These are phyloP conservation scores for Aquilaria malaccensis DNA, from an alignment of 345 rosid species.

Conservation along the genomic window DNA sequence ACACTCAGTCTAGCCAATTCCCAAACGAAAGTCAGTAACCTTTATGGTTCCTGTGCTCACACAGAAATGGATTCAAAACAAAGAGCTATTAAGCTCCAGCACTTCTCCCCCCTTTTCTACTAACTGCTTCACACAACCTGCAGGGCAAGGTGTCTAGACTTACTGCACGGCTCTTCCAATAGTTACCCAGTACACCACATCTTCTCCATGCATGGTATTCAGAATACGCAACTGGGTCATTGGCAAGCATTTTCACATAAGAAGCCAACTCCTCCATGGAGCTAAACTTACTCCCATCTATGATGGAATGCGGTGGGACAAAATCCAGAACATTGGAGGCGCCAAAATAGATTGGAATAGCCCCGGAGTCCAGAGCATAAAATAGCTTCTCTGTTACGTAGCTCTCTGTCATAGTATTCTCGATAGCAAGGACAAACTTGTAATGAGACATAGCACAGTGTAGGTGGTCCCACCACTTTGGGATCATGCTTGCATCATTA, in stretches of 20 bases:
- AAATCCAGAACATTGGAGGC: constrained; percentile 80
- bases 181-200: constrained; percentile 73
- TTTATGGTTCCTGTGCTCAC: background rate
- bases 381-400: constrained; percentile 93
- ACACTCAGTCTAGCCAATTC: no score
- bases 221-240: constrained; percentile 73
- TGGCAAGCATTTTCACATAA: constrained; percentile 48
- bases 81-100: constrained; percentile 19
- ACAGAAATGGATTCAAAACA: background rate
- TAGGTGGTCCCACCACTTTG: constrained; percentile 89
- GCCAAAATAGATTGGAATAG: constrained; percentile 86
- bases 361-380: constrained; percentile 81
- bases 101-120: constrained; percentile 63
- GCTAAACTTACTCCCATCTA: constrained; percentile 66
- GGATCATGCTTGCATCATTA: constrained; percentile 26
- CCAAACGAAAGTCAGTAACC: background rate
- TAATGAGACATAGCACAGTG: constrained; percentile 97
- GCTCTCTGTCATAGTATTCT: constrained; percentile 75
- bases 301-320: constrained; percentile 79
- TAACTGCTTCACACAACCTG: constrained; percentile 72
- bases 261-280: constrained; percentile 66
- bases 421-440: constrained; percentile 88
- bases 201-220: constrained; percentile 97
- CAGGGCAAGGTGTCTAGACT: constrained; percentile 93
- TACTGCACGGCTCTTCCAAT: constrained; percentile 44